Conservation (phyloP, 2,329 filamentous ascomycete genomes). For the Ceratocystis harringtonii region DNA sequence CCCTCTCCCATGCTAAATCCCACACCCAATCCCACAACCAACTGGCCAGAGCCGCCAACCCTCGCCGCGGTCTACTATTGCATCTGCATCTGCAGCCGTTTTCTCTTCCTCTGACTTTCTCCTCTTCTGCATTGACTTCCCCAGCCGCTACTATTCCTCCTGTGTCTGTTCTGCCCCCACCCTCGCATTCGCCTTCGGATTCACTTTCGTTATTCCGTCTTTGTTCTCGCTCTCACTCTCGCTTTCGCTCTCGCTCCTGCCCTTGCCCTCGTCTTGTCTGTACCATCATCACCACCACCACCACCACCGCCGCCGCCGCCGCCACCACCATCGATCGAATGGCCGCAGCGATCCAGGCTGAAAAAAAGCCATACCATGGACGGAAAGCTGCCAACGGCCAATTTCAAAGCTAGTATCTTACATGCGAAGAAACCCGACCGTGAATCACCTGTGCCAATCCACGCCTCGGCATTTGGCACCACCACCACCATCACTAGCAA, state of each 20-base stretch:
- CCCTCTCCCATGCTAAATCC: slow-evolving; percentile 5
- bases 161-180: not conserved
- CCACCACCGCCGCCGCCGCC: slow-evolving; percentile 4
- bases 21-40: slow-evolving; percentile 1
- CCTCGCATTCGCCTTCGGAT: slow-evolving; percentile 2
- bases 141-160: not conserved
- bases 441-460: not conserved
- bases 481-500: not conserved
- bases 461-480: not conserved
- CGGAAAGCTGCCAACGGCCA: slow-evolving; percentile 13
- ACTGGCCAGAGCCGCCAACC: not conserved
- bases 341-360: slow-evolving; percentile 6
- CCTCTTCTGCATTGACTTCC: not conserved
- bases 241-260: not conserved
- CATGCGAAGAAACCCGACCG: slow-evolving; percentile 1
- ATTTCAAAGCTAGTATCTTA: slow-evolving; percentile 12
- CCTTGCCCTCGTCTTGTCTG: slow-evolving; percentile 1
- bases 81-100: slow-evolving; percentile 9
- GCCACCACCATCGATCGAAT: slow-evolving; percentile 13
- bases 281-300: not conserved
- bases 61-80: not conserved
- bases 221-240: slow-evolving; percentile 5
- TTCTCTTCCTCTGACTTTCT: slow-evolving; percentile 9
- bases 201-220: not conserved
- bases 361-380: slow-evolving; percentile 15